Evolutionary conservation across 1,139 yeast genomes (phyloP).

Genomic region (Suhomyces bolitotheri): DNA sequence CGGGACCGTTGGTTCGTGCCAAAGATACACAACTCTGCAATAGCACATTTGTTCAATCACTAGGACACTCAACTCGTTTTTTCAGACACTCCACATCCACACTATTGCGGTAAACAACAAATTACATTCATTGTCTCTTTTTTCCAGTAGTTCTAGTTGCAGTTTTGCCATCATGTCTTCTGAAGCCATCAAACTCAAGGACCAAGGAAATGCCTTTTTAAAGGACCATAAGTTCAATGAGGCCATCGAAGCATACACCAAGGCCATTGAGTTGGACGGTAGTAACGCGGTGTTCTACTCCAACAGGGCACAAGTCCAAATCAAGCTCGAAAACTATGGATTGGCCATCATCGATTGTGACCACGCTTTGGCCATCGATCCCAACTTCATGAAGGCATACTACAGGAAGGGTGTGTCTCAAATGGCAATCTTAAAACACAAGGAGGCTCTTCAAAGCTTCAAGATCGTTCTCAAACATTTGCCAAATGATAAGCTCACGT

Average conservation of each 20-base stretch:
- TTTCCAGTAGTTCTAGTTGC: too few species aligned
- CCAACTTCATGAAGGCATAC: slow-evolving; percentile 70
- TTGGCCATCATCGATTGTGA: slow-evolving; percentile 78
- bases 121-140: too few species aligned
- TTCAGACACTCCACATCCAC: too few species aligned
- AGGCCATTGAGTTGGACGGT: slow-evolving; percentile 73
- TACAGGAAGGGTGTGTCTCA: slow-evolving; percentile 83
- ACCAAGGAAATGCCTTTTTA: slow-evolving; percentile 72
- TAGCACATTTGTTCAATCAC: too few species aligned
- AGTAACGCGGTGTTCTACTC: slow-evolving; percentile 80
- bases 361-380: slow-evolving; percentile 66
- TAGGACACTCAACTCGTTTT: too few species aligned
- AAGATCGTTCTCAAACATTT: slow-evolving; percentile 59
- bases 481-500: slow-evolving; percentile 73
- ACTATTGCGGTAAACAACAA: too few species aligned
- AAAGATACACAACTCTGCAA: too few species aligned
- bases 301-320: slow-evolving; percentile 88
- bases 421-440: slow-evolving; percentile 74
- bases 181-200: slow-evolving; percentile 56
- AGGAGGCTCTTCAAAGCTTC: slow-evolving; percentile 73
- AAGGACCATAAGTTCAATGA: slow-evolving; percentile 60
- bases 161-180: too few species aligned
- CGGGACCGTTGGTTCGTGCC: too few species aligned
- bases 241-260: slow-evolving; percentile 71
- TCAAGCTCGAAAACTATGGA: slow-evolving; percentile 85